phyloP scores from a whole-genome alignment of 805 yeast genomes.

The Starmerella geochares region DNA sequence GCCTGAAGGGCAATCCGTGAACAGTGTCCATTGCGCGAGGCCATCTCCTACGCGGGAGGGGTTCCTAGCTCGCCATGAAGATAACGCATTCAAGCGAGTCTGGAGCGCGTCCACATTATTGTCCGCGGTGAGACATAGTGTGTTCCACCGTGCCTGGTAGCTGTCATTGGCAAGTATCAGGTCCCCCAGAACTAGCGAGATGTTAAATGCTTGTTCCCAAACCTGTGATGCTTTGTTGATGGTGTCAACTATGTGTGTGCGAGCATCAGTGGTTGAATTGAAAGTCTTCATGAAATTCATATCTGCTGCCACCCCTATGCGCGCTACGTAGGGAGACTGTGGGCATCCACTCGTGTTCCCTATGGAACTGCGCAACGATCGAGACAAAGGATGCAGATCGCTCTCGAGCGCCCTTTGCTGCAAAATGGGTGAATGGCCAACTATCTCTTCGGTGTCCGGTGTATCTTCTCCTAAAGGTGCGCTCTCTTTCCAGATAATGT shows the following conservation, averaged over 20 bases:
- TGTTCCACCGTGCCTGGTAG: constrained; percentile 19
- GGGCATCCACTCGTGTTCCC: not conserved
- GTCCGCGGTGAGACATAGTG: constrained; percentile 29
- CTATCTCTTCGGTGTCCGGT: not conserved
- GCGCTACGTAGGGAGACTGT: constrained; percentile 17
- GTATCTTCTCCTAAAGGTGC: not conserved
- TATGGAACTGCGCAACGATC: not conserved
- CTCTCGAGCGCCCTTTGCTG: not conserved
- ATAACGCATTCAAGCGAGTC: constrained; percentile 27
- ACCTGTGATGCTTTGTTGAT: constrained; percentile 32
- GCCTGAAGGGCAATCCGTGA: constrained; percentile 31
- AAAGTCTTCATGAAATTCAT: constrained; percentile 30
- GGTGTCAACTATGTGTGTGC: constrained; percentile 28
- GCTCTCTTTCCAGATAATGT: not conserved
- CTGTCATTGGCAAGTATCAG: constrained; percentile 27
- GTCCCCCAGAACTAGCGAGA: constrained; percentile 30
- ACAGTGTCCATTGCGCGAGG: constrained; percentile 32
- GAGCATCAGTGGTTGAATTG: constrained; percentile 25
- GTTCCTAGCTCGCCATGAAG: constrained; percentile 28
- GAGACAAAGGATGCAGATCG: not conserved
- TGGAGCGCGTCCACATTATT: constrained; percentile 19
- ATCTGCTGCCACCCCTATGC: constrained; percentile 34
- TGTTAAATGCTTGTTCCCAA: constrained; percentile 32
- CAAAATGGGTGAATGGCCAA: not conserved
- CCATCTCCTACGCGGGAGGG: constrained; percentile 26